phyloP scores from a whole-genome alignment of 2,329 filamentous ascomycete species.

The Xylariomycetidae sp. region DNA sequence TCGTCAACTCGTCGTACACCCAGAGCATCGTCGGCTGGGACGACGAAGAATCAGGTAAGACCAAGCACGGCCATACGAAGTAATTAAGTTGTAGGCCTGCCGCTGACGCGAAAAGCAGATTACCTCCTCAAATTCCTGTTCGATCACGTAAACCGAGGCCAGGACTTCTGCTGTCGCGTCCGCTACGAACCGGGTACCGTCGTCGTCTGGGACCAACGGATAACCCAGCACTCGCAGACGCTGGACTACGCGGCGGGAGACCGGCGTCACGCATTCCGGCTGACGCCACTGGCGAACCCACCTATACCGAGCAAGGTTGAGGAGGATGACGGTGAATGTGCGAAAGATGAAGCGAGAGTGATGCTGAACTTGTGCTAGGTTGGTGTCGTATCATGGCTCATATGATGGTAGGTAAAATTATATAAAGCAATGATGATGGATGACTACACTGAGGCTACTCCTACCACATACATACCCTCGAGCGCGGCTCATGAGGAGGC shows the following conservation, averaged over 20 bases:
- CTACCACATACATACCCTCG: too few species aligned
- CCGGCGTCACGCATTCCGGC: conserved; percentile 20
- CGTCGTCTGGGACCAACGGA: conserved; percentile 5
- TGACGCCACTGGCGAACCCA: conserved; percentile 21
- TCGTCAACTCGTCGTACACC: conserved; percentile 29
- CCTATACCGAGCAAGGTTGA: conserved; percentile 18
- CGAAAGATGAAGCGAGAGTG: conserved; percentile 11
- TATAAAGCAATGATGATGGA: too few species aligned
- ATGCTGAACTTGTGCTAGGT: conserved; percentile 12
- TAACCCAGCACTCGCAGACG: conserved; percentile 13
- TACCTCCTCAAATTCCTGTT: conserved; percentile 20
- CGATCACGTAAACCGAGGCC: conserved; percentile 12
- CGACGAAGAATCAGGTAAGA: conserved; percentile 10
- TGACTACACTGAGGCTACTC: too few species aligned
- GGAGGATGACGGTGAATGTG: conserved; percentile 20
- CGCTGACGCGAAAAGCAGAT: conserved; percentile 11
- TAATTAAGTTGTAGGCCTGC: not conserved
- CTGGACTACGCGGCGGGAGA: conserved; percentile 19
- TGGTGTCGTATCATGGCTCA: too few species aligned
- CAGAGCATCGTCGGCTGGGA: conserved; percentile 23
- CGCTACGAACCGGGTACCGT: conserved; percentile 20
- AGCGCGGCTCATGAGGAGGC: too few species aligned
- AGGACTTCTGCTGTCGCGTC: conserved; percentile 18
- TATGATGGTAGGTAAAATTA: too few species aligned
- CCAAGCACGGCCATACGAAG: too few species aligned